A percentile compares a stretch with the other conserved stretches of the same genome.
Evolutionary conservation across 108 stramenopile genomes (phyloP).

Genomic region (Tribonema minus): DNA sequence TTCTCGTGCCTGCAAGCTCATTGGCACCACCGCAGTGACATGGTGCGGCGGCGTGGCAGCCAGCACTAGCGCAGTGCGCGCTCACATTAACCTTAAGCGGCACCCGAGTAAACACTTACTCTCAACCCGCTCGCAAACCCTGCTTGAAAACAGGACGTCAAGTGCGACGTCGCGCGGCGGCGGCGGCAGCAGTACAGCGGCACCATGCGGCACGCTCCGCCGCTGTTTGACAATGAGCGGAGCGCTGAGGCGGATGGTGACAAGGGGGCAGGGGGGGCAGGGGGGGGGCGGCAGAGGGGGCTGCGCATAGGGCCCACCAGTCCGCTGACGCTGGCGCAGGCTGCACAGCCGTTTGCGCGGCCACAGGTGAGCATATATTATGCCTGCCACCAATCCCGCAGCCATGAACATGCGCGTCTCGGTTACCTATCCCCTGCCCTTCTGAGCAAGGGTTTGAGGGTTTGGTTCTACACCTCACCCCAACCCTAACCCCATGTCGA

Average conservation of each 20-base stretch:
- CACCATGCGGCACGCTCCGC: background rate
- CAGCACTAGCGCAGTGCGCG: background rate
- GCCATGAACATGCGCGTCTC: too few relatives aligned
- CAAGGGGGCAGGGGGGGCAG: background rate
- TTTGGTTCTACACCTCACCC: too few relatives aligned
- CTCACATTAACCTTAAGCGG: background rate
- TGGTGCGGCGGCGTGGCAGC: background rate
- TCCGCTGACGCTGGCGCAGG: background rate
- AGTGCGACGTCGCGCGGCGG: constrained; percentile 11
- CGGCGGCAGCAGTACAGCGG: background rate
- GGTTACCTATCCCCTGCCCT: too few relatives aligned
- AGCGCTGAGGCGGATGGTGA: background rate
- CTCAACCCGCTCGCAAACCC: too few relatives aligned
- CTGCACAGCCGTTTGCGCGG: background rate
- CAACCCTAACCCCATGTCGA: too few relatives aligned
- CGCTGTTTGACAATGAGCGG: background rate
- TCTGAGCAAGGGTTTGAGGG: too few relatives aligned
- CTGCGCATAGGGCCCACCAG: background rate
- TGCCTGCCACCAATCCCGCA: too few relatives aligned
- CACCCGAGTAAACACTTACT: too few relatives aligned
- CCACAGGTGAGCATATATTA: background rate
- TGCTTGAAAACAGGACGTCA: constrained; percentile 4
- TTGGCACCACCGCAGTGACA: background rate
- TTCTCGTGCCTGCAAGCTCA: background rate
- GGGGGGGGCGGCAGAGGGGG: background rate